Percentiles rank a stretch among this genome's conserved stretches.
Conservation (phyloP, 176 grass and related monocot genomes). For the Juncus effusus region DNA sequence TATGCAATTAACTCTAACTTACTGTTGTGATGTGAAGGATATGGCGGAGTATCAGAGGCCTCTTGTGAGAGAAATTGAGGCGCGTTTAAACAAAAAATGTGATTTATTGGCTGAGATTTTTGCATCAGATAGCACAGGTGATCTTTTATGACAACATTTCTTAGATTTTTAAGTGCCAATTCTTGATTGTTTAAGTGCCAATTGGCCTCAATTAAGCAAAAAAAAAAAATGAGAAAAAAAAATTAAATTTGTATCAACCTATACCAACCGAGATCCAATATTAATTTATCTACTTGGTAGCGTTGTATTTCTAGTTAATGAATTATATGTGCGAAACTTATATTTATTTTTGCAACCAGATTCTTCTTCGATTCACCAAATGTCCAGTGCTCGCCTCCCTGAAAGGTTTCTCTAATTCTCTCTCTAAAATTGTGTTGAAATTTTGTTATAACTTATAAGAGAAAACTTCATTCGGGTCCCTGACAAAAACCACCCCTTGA, state of each 20-base stretch:
- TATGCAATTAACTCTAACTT: no score
- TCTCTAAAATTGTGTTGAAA: conserved; percentile 18
- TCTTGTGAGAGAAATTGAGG: conserved; percentile 77
- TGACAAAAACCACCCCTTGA: no score
- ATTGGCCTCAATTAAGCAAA: background rate
- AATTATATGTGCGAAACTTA: background rate
- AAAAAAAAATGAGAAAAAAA: no score
- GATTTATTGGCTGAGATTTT: conserved; percentile 85
- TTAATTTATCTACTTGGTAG: background rate
- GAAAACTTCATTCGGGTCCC: background rate
- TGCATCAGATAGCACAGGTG: conserved; percentile 78
- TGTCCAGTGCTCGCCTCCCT: conserved; percentile 80
- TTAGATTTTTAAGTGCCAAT: no score
- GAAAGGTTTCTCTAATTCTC: conserved; percentile 48
- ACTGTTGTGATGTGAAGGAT: conserved; percentile 44
- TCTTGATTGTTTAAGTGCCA: no score
- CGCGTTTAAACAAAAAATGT: conserved; percentile 86
- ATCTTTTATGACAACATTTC: conserved; percentile 24
- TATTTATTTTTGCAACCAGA: conserved; percentile 47
- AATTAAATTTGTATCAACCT: no score
- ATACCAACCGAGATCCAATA: background rate
- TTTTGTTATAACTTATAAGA: conserved; percentile 2
- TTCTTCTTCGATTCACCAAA: conserved; percentile 65
- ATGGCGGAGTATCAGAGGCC: conserved; percentile 76
- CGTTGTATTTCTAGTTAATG: background rate